Base-by-base conservation (phyloP, 2,329 filamentous ascomycete species). In the Sphaerulina populicola region DNA sequence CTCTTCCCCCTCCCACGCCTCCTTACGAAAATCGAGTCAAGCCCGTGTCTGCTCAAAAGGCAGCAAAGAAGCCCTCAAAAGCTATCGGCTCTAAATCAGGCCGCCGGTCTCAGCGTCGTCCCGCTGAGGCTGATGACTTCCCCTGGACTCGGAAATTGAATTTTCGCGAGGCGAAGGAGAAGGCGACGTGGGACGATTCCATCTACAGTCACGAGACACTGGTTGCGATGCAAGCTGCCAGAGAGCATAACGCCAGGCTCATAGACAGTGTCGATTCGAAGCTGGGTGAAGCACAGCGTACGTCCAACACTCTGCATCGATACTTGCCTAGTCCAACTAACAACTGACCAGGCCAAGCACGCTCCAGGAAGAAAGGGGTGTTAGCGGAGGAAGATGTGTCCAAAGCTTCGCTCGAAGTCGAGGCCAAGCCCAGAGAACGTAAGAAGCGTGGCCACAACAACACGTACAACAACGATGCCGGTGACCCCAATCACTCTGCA, bases 111-210 rank as follows among this genome's bases (percentile, higher is more conserved):
- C 57, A 51, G 9, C 62, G 64, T 23, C 59, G 58, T 21, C 61
- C 56, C 45, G 57, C 57, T 27, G 55, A 60, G 38, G 54, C 54
- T 11, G 54, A 58, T 21, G 59, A 62, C 30, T 65, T 64, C 47
- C 65, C 66, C 1, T 68, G 66, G 66, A 61, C 64, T 6, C 57
- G 64, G 23, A 35, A 57, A 15, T 44, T 66, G 9, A 56, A 67
- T 51, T 67, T 65, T 49, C 41, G 42, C 15, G 50, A 54, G 31
- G 62, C 56, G 11, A 60, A 59, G 43, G 49, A 49, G 21, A 55
- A 59, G 14, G 57, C 61, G 15, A 48, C 23, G 7, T 68, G 65
- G 65, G 62, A 68, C 44, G 56, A 60, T 23, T 55, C 48, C 7
- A 55, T 61, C 29, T 68, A 67, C 57, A 59, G 65, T 29, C 37